Base-by-base conservation (phyloP, 495 filamentous ascomycete genomes). In the Alectoria sarmentosa region DNA sequence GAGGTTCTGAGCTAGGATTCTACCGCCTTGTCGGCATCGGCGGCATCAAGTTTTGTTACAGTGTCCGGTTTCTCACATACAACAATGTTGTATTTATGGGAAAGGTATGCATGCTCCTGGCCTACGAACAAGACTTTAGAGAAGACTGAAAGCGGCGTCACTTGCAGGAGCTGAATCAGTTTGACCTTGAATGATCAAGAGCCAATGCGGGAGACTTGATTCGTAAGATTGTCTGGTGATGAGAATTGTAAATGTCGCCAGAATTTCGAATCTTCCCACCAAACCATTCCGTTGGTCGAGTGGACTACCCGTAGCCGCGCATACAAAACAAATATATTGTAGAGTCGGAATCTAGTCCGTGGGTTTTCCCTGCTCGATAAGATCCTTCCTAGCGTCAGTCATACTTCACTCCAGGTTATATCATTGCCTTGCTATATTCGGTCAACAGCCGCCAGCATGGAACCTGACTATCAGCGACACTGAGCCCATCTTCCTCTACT, bases 401-500 rank as follows among this genome's bases (percentile, higher is more conserved):
- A 52, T 49, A 32, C 8, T 19, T n/a, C n/a, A n/a, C n/a, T n/a
- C 38, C 28, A 13, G 17, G 44, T 34, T 21, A 32, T 13, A 8
- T 28, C n/a, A 17, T 46, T n/a, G 30, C 26, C 59, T 58, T 46
- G 19, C 39, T 57, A 23, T 55, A 37, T 26, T 55, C 11, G 42
- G n/a, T 57, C 44, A 67, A 28, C 49, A 86, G 78, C 76, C 73
- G 17, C 80, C 80, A 44, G 69, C 63, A 32, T 87, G 75, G 73
- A 72, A 73, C 49, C 61, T 86, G 19, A 71, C 67, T 9, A 75
- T 88, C 68, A 86, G 86, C 68, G 76, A 80, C 70, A 86, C 83
- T 1, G 67, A 76, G 8, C 82, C 84, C 6, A 78, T 85, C 38
- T 87, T 84, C 70, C 86, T 78, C 74, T 88, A 88, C 73, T 87